Conservation (phyloP, 768 basidiomycete genomes). For the Cyclocybe cylindracea region DNA sequence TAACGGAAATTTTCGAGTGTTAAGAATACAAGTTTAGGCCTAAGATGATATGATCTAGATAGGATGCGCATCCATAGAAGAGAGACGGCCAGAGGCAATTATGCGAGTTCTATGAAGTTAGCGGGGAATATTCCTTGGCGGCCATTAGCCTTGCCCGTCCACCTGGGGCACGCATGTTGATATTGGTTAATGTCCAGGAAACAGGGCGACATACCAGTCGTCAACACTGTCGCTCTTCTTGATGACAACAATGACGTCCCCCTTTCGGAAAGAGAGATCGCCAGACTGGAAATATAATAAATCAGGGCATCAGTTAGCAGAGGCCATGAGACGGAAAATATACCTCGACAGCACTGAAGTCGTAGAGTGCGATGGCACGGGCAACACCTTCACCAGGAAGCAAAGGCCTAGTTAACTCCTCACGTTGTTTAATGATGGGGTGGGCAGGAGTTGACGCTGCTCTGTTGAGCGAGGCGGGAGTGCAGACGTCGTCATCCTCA, state of each 20-base stretch:
- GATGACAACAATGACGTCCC: conserved; percentile 70
- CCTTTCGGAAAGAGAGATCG: conserved; percentile 75
- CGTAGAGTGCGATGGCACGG: conserved; percentile 72
- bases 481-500: neutral
- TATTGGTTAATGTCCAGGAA: neutral
- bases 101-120: conserved; percentile 76
- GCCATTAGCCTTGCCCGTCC: conserved; percentile 69
- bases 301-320: neutral
- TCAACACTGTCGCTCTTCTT: conserved; percentile 71
- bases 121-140: conserved; percentile 77
- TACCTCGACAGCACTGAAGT: conserved; percentile 76
- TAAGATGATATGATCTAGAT: no score
- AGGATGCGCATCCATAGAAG: neutral
- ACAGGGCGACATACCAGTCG: conserved; percentile 60
- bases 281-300: conserved; percentile 47
- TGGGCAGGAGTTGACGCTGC: conserved; percentile 3
- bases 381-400: conserved; percentile 60
- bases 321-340: conserved; percentile 10
- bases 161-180: conserved; percentile 45
- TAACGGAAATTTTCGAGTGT: no score
- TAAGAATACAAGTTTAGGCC: no score
- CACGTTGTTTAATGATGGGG: conserved; percentile 44
- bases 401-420: conserved; percentile 50
- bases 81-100: conserved; percentile 5
- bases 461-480: neutral